These are phyloP conservation scores for Penicillium sclerotigenum DNA, from an alignment of 2,329 filamentous ascomycete species.

Conservation along the genomic window DNA sequence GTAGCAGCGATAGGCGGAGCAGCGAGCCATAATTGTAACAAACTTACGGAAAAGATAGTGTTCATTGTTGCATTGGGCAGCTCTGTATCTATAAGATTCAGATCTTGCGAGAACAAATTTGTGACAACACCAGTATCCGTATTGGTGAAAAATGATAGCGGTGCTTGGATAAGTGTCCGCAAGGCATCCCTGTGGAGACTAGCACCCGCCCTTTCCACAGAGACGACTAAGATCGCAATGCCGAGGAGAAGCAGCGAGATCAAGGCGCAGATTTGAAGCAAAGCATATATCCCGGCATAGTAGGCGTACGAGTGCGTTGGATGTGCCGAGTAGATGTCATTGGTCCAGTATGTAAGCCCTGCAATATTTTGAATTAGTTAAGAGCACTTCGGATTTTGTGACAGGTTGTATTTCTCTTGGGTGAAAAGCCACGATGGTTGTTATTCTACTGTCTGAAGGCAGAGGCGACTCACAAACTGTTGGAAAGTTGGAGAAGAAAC, in stretches of 20 bases:
- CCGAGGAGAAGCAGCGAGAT: not conserved
- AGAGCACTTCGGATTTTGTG: not conserved
- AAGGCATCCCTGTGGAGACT: not conserved
- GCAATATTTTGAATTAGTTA: not conserved
- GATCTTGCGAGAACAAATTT: not conserved
- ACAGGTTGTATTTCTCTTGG: not conserved
- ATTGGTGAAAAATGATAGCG: not conserved
- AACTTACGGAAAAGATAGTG: not conserved
- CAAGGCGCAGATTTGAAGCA: not conserved
- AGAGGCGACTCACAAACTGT: not conserved
- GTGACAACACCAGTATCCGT: not conserved
- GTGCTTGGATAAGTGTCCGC: not conserved
- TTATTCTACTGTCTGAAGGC: not conserved
- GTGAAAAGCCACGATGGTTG: not conserved
- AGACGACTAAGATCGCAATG: not conserved
- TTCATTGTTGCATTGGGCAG: not conserved
- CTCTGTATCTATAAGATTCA: not conserved
- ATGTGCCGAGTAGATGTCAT: not conserved
- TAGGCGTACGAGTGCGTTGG: not conserved
- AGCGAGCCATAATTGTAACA: no score
- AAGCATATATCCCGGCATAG: not conserved
- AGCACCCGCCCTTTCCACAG: not conserved
- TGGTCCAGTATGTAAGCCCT: not conserved
- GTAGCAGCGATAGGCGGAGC: no score
- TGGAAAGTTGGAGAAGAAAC: not conserved